Evolutionary conservation across 768 basidiomycete genomes (phyloP), one percentile per base, ranked within the genome.

Genomic region (Ramaria rubella): DNA sequence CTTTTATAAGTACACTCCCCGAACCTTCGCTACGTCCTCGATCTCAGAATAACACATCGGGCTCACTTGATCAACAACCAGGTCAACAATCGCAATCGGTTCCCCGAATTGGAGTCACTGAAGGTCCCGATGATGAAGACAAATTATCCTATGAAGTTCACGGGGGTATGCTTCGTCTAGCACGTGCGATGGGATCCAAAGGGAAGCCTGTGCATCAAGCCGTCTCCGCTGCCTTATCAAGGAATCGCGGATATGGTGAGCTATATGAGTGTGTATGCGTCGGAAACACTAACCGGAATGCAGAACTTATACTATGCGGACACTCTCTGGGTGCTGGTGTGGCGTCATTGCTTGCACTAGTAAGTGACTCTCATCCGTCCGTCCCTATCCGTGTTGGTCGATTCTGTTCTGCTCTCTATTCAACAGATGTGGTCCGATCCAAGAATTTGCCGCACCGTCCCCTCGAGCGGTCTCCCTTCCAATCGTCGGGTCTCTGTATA

Each of bases 341-440:
- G 2, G 88, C 86, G 34, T 79, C 81, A 2, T 72, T 92, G 26
- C 73, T 91, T 40, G 88, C 83, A 43, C 70, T 92, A 71, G 87
- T 86, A 61, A 66, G 81, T 68, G 27, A 15, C 24, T 33, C 40
- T n/a, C 29, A 21, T n/a, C 33, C 23, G 23, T 5, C 19, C 17
- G 5, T 12, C 21, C 14, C n/a, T 23, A 58, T 51, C 31, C 44
- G 52, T 48, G 33, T n/a, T n/a, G n/a, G n/a, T n/a, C n/a, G n/a
- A n/a, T n/a, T n/a, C n/a, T n/a, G n/a, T n/a, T n/a, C n/a, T n/a
- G n/a, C n/a, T n/a, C n/a, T n/a, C n/a, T n/a, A n/a, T n/a, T n/a
- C n/a, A n/a, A 31, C 36, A 90, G 89, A 86, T 87, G 80, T 93
- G 90, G 90, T 87, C 89, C 1, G 87, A 90, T 65, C 87, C 87